These are phyloP conservation scores for Vigna angularis DNA, from an alignment of 306 rosid genomes.

Conservation along the genomic window DNA sequence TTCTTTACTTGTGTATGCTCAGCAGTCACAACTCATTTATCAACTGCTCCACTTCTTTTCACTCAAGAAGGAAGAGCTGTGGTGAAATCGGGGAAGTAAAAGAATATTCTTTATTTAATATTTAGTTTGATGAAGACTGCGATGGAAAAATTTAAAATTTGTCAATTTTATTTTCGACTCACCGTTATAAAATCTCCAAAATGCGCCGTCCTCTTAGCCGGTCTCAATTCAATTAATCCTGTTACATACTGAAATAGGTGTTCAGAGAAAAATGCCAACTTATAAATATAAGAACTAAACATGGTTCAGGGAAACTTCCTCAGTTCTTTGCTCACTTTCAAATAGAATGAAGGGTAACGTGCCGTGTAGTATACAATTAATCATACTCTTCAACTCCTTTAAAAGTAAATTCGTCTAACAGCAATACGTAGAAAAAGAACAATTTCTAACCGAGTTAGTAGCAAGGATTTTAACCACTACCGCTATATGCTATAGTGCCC, in stretches of 20 bases:
- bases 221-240: background rate
- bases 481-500: conserved; percentile 25
- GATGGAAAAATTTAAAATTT: too few species aligned
- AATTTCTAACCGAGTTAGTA: background rate
- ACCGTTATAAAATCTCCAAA: background rate
- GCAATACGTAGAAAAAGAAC: conserved; percentile 16
- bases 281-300: background rate
- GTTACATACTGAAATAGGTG: background rate
- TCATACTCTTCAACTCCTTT: background rate
- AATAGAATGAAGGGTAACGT: conserved; percentile 10
- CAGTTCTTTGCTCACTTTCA: background rate
- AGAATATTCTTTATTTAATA: too few species aligned
- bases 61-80: background rate
- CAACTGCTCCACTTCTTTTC: too few species aligned
- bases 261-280: background rate
- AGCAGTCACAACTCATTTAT: too few species aligned
- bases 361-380: conserved; percentile 17
- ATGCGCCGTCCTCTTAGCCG: background rate
- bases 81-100: too few species aligned
- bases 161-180: background rate
- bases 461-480: conserved; percentile 9
- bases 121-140: too few species aligned
- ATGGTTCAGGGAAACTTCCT: background rate
- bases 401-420: background rate
- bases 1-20: too few species aligned